Base-by-base conservation (phyloP, 2,329 filamentous ascomycete species). In the Remersonia thermophila region DNA sequence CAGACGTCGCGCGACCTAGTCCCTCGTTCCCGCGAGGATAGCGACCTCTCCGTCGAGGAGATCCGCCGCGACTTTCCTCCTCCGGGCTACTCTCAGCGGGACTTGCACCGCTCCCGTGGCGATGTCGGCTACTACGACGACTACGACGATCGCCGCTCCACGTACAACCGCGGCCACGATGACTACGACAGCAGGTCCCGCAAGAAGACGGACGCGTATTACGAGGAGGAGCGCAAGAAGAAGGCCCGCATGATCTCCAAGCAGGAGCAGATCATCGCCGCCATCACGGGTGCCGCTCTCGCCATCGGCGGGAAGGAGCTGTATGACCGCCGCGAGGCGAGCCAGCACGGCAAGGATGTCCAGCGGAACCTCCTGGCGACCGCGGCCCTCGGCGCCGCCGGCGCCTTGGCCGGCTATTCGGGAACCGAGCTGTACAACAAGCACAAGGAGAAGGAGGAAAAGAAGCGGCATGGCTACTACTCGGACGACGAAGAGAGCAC, bases 61-160 rank as follows among this genome's bases (percentile, higher is more conserved):
- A 76, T 93, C 41, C 75, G 76, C 45, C 77, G 85, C 47, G 83
- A 93, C 48, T 93, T 93, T 51, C 83, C 83, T 23, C 83, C 84
- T 6, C 80, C 78, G 5, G 76, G 69, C 27, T 63, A 66, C 42
- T 56, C 51, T n/a, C 45, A 58, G 37, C 51, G 58, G 37, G 71
- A 72, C 42, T 51, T 69, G 27, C 70, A 73, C 47, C 72, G 79
- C 39, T 66, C 78, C 47, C 71, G 77, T 49, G 71, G 70, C 38
- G 77, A 78, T 38, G 66, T 69, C 31, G 61, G 63, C 42, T 66
- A 73, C 50, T 71, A 77, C 54, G 71, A 76, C 52, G 67, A 74
- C 44, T 67, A 77, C 46, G 71, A 74, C 48, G 56, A 59, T 40
- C 50, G 48, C 38, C 59, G 59, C 43, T 59, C 60, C 26, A 53